Evolutionary conservation across 805 yeast species (phyloP).

Genomic region (Kuraishia hungarica): DNA sequence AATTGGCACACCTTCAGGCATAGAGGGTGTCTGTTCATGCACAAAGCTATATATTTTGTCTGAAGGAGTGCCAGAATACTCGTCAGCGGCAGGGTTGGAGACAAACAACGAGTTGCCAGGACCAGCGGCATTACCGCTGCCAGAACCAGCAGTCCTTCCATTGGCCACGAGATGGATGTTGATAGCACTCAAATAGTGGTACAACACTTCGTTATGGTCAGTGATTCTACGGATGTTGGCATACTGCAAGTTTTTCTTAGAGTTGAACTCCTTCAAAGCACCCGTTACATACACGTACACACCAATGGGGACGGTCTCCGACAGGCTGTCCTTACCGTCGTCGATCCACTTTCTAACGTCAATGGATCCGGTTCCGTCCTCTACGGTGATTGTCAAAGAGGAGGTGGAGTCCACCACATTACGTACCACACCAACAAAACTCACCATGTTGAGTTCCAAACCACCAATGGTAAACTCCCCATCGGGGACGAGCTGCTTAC

Average conservation of each 20-base stretch:
- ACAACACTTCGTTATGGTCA: slow-evolving; percentile 60
- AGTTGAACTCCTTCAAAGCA: slow-evolving; percentile 49
- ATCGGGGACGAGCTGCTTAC: slow-evolving; percentile 55
- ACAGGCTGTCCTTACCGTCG: slow-evolving; percentile 24
- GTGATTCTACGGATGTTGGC: slow-evolving; percentile 48
- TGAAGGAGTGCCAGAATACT: slow-evolving; percentile 18
- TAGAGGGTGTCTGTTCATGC: slow-evolving; percentile 40
- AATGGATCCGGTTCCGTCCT: slow-evolving; percentile 69
- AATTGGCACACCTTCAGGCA: slow-evolving; percentile 74
- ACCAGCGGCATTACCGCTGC: slow-evolving; percentile 16
- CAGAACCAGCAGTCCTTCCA: slow-evolving; percentile 17
- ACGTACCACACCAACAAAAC: slow-evolving; percentile 65
- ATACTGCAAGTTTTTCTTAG: slow-evolving; percentile 55
- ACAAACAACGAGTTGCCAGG: slow-evolving; percentile 30
- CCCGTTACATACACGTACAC: slow-evolving; percentile 56
- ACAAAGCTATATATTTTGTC: slow-evolving; percentile 42
- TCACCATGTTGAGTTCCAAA: slow-evolving; percentile 53
- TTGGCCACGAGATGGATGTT: slow-evolving; percentile 46
- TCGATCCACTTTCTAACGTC: slow-evolving; percentile 61
- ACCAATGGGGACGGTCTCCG: slow-evolving; percentile 35
- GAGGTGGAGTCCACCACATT: slow-evolving; percentile 51
- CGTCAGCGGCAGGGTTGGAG: slow-evolving; percentile 25
- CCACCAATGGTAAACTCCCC: slow-evolving; percentile 55
- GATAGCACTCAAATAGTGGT: slow-evolving; percentile 61
- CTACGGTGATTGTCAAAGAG: slow-evolving; percentile 49